These are phyloP conservation scores for Rhodomyrtus tomentosa DNA, from an alignment of 345 rosid genomes.

Conservation along the genomic window DNA sequence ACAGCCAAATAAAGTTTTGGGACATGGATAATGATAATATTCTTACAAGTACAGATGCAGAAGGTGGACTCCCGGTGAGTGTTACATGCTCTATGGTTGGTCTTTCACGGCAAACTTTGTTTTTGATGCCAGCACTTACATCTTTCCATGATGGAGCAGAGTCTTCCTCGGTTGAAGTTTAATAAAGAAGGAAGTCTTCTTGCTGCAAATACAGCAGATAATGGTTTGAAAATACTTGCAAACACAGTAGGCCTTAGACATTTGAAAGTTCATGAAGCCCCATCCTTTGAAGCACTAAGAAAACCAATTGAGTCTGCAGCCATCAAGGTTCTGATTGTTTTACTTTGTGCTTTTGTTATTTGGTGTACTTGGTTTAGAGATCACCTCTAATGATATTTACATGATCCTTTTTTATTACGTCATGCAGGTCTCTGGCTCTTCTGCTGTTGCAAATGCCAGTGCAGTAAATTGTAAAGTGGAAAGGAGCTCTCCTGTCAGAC, in stretches of 20 bases:
- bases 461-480: slow-evolving; percentile 68
- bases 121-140: background rate
- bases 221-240: slow-evolving; percentile 86
- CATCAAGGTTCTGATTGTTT: slow-evolving; percentile 23
- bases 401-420: background rate
- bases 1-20: slow-evolving; percentile 83
- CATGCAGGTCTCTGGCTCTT: slow-evolving; percentile 52
- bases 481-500: slow-evolving; percentile 75
- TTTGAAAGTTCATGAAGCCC: slow-evolving; percentile 43
- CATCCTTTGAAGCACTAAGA: slow-evolving; percentile 56
- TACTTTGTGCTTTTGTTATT: background rate
- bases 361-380: background rate
- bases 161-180: slow-evolving; percentile 66
- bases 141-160: slow-evolving; percentile 25
- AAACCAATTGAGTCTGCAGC: slow-evolving; percentile 54
- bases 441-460: slow-evolving; percentile 32
- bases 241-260: slow-evolving; percentile 58
- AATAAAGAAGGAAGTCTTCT: slow-evolving; percentile 87
- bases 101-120: background rate
- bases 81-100: background rate
- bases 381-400: background rate
- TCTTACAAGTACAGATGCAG: slow-evolving; percentile 57
- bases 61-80: slow-evolving; percentile 85
- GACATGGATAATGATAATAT: slow-evolving; percentile 63
- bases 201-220: slow-evolving; percentile 77